Percentiles rank a stretch among this genome's conserved stretches.
Evolutionary conservation across 2,329 filamentous ascomycete species (phyloP).

Genomic region (Ceratocystis diversiconidia): DNA sequence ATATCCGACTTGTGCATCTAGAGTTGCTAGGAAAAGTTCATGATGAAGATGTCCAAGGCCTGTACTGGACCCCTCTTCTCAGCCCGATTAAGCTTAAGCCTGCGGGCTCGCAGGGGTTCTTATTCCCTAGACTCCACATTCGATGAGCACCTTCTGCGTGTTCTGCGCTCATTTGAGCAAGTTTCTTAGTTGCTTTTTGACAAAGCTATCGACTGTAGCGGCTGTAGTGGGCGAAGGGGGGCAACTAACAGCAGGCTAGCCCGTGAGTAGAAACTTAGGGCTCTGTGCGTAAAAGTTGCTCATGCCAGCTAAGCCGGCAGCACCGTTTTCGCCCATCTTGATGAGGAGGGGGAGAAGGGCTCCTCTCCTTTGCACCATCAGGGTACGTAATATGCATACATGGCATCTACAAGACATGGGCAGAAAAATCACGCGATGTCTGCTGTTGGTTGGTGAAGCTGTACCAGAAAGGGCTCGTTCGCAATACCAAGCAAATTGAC

Average conservation of each 20-base stretch:
- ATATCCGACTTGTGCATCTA: too few species aligned
- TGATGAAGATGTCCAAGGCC: background rate
- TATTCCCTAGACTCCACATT: background rate
- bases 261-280: background rate
- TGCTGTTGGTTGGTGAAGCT: background rate
- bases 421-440: background rate
- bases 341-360: background rate
- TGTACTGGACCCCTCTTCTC: background rate
- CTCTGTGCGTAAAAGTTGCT: conserved; percentile 9
- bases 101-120: background rate
- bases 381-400: background rate
- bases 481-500: conserved; percentile 2
- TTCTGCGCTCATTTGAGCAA: conserved; percentile 10
- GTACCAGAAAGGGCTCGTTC: background rate
- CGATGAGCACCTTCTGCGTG: background rate
- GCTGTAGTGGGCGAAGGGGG: background rate
- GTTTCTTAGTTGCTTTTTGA: background rate
- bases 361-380: background rate
- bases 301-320: background rate
- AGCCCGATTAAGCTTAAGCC: background rate
- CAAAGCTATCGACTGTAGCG: background rate
- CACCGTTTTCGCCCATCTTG: background rate
- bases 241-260: background rate
- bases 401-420: background rate
- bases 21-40: background rate